Percentiles rank a stretch among this genome's conserved stretches.
Evolutionary conservation across 2,329 filamentous ascomycete genomes (phyloP).

Genomic region (Mollisiaceae sp.): DNA sequence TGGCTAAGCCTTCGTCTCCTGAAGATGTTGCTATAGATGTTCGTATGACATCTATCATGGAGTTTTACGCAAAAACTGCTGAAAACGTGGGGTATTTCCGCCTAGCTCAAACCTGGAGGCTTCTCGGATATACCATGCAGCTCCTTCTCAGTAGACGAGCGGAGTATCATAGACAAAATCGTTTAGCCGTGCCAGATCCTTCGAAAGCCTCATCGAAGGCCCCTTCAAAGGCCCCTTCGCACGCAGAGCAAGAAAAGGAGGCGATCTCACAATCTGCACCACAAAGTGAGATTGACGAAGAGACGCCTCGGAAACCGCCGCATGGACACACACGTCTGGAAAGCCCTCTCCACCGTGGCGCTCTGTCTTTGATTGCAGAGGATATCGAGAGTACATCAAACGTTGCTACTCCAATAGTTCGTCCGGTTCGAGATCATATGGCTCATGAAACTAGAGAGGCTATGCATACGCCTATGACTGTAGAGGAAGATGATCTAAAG

Average conservation of each 20-base stretch:
- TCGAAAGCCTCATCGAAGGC: slow-evolving; percentile 12
- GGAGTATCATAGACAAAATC: slow-evolving; percentile 60
- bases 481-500: slow-evolving; percentile 40
- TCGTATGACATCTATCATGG: slow-evolving; percentile 57
- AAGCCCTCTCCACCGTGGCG: slow-evolving; percentile 26
- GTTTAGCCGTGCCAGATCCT: slow-evolving; percentile 42
- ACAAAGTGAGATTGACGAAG: slow-evolving; percentile 28
- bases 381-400: slow-evolving; percentile 69
- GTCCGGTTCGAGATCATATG: slow-evolving; percentile 50
- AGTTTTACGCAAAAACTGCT: slow-evolving; percentile 62
- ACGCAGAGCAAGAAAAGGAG: slow-evolving; percentile 41
- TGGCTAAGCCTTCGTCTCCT: slow-evolving; percentile 40
- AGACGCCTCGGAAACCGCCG: slow-evolving; percentile 35
- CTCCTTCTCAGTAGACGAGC: slow-evolving; percentile 60
- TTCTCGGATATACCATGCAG: slow-evolving; percentile 61
- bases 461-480: slow-evolving; percentile 36
- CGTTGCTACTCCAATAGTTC: slow-evolving; percentile 62
- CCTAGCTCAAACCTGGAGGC: slow-evolving; percentile 68
- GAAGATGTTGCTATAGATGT: slow-evolving; percentile 31
- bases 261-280: slow-evolving; percentile 19
- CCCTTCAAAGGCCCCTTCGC: slow-evolving; percentile 18
- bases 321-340: slow-evolving; percentile 23
- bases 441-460: slow-evolving; percentile 32
- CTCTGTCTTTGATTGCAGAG: slow-evolving; percentile 35
- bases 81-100: slow-evolving; percentile 62